Percentiles rank a stretch among this genome's conserved stretches.
These are phyloP conservation scores for Candida endomychidarum DNA, from an alignment of 805 yeast species.

Conservation along the genomic window DNA sequence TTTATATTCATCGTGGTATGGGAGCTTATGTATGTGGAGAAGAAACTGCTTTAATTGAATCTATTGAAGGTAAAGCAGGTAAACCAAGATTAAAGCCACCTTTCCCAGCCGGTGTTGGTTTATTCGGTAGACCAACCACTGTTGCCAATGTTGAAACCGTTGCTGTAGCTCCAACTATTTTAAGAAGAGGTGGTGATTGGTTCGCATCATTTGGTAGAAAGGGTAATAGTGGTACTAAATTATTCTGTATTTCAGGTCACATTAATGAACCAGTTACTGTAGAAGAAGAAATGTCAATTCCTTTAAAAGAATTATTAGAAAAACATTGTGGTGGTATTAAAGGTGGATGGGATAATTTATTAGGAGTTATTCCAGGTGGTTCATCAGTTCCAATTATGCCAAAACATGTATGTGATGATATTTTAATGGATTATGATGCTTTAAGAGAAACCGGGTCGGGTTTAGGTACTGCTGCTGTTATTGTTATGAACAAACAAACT, in stretches of 20 bases:
- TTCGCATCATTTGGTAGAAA: constrained; percentile 82
- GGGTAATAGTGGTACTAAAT: constrained; percentile 79
- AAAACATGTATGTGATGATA: constrained; percentile 61
- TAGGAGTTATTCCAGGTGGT: constrained; percentile 89
- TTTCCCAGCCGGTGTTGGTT: constrained; percentile 91
- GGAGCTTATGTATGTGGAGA: constrained; percentile 94
- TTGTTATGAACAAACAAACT: constrained; percentile 85
- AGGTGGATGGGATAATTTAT: constrained; percentile 91
- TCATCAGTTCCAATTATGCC: constrained; percentile 84
- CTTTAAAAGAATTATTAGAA: constrained; percentile 77
- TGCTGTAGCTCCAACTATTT: constrained; percentile 84
- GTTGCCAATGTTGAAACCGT: constrained; percentile 92
- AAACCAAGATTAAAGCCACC: constrained; percentile 94
- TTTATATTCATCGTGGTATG: constrained; percentile 87
- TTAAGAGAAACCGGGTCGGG: constrained; percentile 84
- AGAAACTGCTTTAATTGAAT: constrained; percentile 86
- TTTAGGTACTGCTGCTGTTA: constrained; percentile 90
- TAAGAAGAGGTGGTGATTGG: constrained; percentile 89
- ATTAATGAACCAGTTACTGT: constrained; percentile 92
- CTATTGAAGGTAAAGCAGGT: constrained; percentile 90
- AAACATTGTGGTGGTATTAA: constrained; percentile 88
- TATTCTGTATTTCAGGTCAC: constrained; percentile 85
- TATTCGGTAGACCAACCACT: constrained; percentile 88
- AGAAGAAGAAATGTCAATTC: constrained; percentile 92
- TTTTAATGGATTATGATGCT: constrained; percentile 86